phyloP scores from a whole-genome alignment of 163 green algal species.

The Volvox carteri region DNA sequence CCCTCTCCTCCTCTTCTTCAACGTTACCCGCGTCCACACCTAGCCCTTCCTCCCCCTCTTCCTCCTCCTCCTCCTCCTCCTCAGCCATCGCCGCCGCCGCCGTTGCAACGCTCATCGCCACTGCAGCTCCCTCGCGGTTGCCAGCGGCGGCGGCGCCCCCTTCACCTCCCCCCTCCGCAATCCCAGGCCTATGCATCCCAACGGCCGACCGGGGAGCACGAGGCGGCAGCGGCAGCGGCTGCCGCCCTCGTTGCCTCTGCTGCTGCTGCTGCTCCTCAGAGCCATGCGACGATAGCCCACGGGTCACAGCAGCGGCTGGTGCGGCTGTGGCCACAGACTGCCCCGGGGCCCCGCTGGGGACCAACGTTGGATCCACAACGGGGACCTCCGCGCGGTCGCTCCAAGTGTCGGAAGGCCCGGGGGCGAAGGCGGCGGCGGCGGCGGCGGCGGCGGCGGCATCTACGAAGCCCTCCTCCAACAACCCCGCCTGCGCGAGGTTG shows the following conservation, averaged over 20 bases:
- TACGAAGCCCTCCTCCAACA: conserved; percentile 46
- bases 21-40: background rate
- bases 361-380: background rate
- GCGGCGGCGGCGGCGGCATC: too few species aligned
- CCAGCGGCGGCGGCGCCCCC: background rate
- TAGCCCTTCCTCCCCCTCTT: background rate
- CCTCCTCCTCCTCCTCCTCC: background rate
- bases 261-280: background rate
- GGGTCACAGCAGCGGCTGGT: too few species aligned
- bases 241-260: background rate
- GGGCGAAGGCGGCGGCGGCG: background rate
- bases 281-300: too few species aligned
- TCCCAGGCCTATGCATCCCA: too few species aligned
- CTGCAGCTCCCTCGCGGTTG: background rate
- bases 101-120: background rate
- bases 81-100: background rate
- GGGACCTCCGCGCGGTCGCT: background rate
- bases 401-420: background rate
- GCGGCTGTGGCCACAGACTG: too few species aligned
- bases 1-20: background rate
- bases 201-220: too few species aligned
- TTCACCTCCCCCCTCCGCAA: background rate
- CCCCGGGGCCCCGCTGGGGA: background rate
- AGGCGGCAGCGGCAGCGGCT: too few species aligned
- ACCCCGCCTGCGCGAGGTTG: background rate